Base-by-base conservation (phyloP, 495 filamentous ascomycete species). In the Lophiotrema nucula region DNA sequence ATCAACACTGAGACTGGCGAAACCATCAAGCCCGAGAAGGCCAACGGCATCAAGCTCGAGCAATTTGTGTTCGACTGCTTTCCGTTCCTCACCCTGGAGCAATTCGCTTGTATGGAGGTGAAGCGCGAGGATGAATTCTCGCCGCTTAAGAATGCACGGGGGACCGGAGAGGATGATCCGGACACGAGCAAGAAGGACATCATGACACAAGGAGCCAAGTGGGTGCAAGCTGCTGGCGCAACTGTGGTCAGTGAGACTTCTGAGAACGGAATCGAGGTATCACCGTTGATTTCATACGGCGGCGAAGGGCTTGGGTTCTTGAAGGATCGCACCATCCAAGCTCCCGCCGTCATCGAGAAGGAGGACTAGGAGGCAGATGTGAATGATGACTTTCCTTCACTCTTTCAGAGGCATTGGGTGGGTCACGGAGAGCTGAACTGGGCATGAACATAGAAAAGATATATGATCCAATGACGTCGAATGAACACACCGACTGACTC, bases 41-140 rank as follows among this genome's bases (percentile, higher is more conserved):
- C 93, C 23, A 99, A 99, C 69, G 93, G 93, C 47, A 89, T 99
- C 79, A 99, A 99, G 77, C 81, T 99, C 46, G 93, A 99, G 79
- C 95, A 97, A 73, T 99, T 97, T 62, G 91, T 99, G 48, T 99
- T 99, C 74, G 93, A 99, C 72, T 90, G 93, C 65, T 99, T 99
- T 80, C 92, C 95, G 43, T 78, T 89, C 80, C 80, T 93, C 13
- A 79, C 88, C 25, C 78, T 99, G 56, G 79, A 85, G 41, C 90
- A 92, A 74, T 97, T 99, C 66, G 95, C 91, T 12, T 92, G 83
- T 73, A 83, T 97, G 77, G 93, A 99, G 74, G 93, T 99, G 25
- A 88, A 84, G 69, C 89, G 93, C 27, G 91, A 97, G 76, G 93
- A 99, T 54, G 93, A 99, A 74, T 99, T 99, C 77, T 97, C 92